Evolutionary conservation across 306 rosid species (phyloP), one percentile per base, ranked within the genome.

Genomic region (Casuarina glauca): DNA sequence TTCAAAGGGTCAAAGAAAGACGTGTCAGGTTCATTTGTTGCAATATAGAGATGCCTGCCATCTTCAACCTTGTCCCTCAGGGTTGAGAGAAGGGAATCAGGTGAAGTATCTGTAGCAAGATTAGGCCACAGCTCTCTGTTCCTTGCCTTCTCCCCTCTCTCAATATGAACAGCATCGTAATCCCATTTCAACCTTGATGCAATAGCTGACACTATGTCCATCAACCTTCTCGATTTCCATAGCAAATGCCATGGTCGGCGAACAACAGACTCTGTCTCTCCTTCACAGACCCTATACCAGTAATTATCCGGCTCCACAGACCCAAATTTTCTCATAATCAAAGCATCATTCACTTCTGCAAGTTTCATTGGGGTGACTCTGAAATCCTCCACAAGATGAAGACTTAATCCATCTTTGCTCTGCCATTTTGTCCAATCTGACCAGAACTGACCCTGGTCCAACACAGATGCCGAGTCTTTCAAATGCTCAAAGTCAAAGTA

Each of bases 401-500:
- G 97, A 77, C 35, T 63, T 86, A 96, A 57, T 67, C 86, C 76
- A 42, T 96, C 96, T 78, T 87, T 86, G 78, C 91, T 87, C 54
- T 91, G 89, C 97, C 97, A 96, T 86, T 88, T 81, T 39, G 78
- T 72, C 99, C 98, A 93, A 79, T 96, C 99, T 19, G 48, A 68
- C 99, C 99, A 96, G 86, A 96, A 96, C 86, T 93, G 99, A 10
- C 53, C 88, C 83, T 88, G 85, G 84, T 96, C 99, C 81, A 96
- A 82, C 26, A 96, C 96, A 68, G 99, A 93, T 7, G 97, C 97
- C 0, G 94, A 89, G 69, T 96, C 99, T 72, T 73, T 91, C 82
- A 96, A 85, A 83, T 96, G 99, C 93, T 96, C 99, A 20, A 96
- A 96, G 82, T 96, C 98, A 75, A 93, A 96, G 84, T 96, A 96